These are phyloP conservation scores for Pseudocercospora ulei DNA, from an alignment of 2,329 filamentous ascomycete species.

Conservation along the genomic window DNA sequence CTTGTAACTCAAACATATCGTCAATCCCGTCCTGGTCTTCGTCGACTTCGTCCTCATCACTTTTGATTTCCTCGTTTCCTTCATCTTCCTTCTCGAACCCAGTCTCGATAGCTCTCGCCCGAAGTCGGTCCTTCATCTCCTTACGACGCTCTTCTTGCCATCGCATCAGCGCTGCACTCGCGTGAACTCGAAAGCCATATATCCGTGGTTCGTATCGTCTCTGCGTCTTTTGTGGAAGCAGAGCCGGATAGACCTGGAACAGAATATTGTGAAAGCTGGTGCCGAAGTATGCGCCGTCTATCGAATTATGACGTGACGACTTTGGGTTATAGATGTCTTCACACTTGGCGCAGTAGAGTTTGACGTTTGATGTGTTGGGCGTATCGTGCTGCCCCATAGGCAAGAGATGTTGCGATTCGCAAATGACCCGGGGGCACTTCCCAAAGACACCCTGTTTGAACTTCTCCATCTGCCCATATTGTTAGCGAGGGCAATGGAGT, in stretches of 20 bases:
- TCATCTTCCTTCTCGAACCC: slow-evolving; percentile 65
- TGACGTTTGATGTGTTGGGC: slow-evolving; percentile 78
- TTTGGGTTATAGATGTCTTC: slow-evolving; percentile 99
- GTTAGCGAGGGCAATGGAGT: too few relatives aligned
- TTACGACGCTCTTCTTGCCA: slow-evolving; percentile 81
- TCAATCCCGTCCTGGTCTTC: slow-evolving; percentile 47
- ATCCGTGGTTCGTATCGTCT: slow-evolving; percentile 81
- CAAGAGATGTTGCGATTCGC: slow-evolving; percentile 81
- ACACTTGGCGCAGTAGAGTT: slow-evolving; percentile 93
- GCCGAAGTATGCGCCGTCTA: slow-evolving; percentile 96
- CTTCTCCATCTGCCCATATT: slow-evolving; percentile 97
- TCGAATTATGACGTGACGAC: slow-evolving; percentile 84
- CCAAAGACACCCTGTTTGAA: slow-evolving; percentile 98
- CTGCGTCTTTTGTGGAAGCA: slow-evolving; percentile 75
- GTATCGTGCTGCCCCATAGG: slow-evolving; percentile 91
- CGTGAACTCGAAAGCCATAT: slow-evolving; percentile 93
- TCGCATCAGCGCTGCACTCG: slow-evolving; percentile 71
- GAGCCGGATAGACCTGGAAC: slow-evolving; percentile 90
- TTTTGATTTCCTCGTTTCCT: slow-evolving; percentile 51
- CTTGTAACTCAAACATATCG: slow-evolving; percentile 36
- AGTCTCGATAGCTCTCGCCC: slow-evolving; percentile 59
- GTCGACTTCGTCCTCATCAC: slow-evolving; percentile 49
- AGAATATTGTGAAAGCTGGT: slow-evolving; percentile 98
- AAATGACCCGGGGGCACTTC: slow-evolving; percentile 94
- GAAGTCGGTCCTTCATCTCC: slow-evolving; percentile 69